These are phyloP conservation scores for Laetiporus sulphureus DNA, from an alignment of 1,284 basidiomycete species.

Conservation along the genomic window DNA sequence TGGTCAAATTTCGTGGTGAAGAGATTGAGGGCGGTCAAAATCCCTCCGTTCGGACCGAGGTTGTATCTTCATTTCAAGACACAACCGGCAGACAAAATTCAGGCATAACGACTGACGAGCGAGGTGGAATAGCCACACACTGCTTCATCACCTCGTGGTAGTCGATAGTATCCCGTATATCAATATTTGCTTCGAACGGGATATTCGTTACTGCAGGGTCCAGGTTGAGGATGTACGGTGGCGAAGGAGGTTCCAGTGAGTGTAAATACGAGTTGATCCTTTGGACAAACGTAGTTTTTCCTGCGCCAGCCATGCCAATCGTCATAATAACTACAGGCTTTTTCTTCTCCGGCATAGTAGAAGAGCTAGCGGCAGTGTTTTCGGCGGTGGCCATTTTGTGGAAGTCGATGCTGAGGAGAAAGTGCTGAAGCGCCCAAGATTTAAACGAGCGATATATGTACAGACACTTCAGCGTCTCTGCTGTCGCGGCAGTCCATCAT, in stretches of 20 bases:
- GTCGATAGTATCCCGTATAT: slow-evolving; percentile 96
- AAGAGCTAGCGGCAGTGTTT: no score
- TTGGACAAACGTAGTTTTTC: slow-evolving; percentile 97
- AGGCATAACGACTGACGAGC: slow-evolving; percentile 6
- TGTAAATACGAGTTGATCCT: slow-evolving; percentile 87
- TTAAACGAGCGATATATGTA: no score
- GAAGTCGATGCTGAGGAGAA: no score
- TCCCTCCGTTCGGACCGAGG: slow-evolving; percentile 96
- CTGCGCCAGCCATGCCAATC: slow-evolving; percentile 92
- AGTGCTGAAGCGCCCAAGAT: no score
- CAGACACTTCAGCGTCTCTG: no score
- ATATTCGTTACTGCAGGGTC: slow-evolving; percentile 92
- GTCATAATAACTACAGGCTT: slow-evolving; percentile 81
- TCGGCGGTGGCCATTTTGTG: no score
- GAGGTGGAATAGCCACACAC: slow-evolving; percentile 47
- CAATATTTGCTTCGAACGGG: slow-evolving; percentile 94
- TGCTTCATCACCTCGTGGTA: slow-evolving; percentile 99
- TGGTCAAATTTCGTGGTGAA: slow-evolving; percentile 99
- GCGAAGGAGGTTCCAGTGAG: slow-evolving; percentile 46
- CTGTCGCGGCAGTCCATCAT: no score
- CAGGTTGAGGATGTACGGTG: slow-evolving; percentile 95
- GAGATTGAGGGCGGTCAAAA: slow-evolving; percentile 93
- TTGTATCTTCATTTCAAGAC: slow-evolving; percentile 70
- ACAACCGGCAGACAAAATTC: slow-evolving; percentile 8
- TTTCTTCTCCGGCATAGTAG: slow-evolving; percentile 22